These are phyloP conservation scores for Fraxinus paxiana DNA, from an alignment of 305 asterid species.

Conservation along the genomic window DNA sequence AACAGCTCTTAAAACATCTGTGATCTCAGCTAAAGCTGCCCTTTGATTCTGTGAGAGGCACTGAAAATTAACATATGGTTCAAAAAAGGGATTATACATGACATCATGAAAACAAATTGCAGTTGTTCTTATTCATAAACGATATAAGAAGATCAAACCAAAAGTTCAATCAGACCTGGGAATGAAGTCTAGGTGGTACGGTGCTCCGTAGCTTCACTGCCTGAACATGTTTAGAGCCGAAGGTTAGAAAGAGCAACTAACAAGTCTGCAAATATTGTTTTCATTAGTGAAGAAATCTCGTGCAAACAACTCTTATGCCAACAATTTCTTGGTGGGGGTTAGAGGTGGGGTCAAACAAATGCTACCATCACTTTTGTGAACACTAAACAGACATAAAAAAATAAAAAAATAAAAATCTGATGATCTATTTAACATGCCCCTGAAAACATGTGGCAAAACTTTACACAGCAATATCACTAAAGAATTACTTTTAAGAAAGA, in stretches of 20 bases:
- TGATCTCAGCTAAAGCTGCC: conserved; percentile 58
- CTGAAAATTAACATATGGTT: conserved; percentile 30
- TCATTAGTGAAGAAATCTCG: neutral
- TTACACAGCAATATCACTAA: neutral
- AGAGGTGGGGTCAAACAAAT: neutral
- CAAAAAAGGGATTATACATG: neutral
- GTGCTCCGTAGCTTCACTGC: conserved; percentile 60
- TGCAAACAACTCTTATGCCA: neutral
- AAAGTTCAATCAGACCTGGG: conserved; percentile 42
- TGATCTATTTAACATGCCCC: neutral
- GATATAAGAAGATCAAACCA: neutral
- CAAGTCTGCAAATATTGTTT: neutral
- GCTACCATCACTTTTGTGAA: neutral
- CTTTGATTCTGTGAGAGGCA: conserved; percentile 50
- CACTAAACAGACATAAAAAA: neutral
- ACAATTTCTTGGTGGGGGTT: neutral
- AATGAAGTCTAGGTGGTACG: conserved; percentile 36
- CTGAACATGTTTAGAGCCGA: conserved; percentile 27
- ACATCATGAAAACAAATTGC: neutral
- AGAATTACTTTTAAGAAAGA: neutral
- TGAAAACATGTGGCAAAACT: neutral
- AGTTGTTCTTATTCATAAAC: neutral
- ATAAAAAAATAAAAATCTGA: neutral
- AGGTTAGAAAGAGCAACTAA: neutral
- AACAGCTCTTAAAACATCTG: conserved; percentile 47